Evolutionary conservation across 208 protist genomes (phyloP).

Genomic region (Leishmania guyanensis): DNA sequence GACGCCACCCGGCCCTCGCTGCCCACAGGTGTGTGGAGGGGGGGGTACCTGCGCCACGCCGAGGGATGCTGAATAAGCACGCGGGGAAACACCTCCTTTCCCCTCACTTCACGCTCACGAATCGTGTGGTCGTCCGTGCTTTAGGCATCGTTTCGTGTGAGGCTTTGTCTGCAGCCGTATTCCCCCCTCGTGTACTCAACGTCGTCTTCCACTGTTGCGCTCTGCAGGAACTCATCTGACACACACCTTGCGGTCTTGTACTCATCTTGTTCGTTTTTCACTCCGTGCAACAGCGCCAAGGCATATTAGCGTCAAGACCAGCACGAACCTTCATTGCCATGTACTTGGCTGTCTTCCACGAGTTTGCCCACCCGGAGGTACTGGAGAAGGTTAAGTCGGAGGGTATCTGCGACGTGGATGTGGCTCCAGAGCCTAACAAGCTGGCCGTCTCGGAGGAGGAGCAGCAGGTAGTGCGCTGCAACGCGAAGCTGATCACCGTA

Average conservation of each 20-base stretch:
- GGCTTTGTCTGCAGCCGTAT: not conserved
- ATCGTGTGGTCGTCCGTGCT: not conserved
- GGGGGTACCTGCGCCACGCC: not conserved
- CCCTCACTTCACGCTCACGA: not conserved
- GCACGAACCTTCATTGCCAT: conserved; percentile 23
- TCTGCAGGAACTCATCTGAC: not conserved
- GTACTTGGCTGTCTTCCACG: conserved; percentile 79
- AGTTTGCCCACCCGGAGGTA: conserved; percentile 79
- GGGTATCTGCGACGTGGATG: conserved; percentile 70
- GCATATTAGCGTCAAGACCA: not conserved
- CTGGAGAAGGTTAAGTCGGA: conserved; percentile 53
- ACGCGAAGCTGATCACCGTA: conserved; percentile 85
- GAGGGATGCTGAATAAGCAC: not conserved
- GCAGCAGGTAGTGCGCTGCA: conserved; percentile 53
- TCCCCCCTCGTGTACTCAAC: not conserved
- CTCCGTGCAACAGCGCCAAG: not conserved
- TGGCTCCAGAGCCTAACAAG: conserved; percentile 41
- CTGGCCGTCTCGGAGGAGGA: conserved; percentile 64
- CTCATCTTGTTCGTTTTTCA: no score
- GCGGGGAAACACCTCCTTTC: not conserved
- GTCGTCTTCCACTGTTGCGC: not conserved
- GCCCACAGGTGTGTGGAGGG: not conserved
- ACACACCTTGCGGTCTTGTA: no score
- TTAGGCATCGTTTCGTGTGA: not conserved
- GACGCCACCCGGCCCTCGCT: not conserved